A percentile compares a stretch with the other conserved stretches of the same genome.
These are phyloP conservation scores for Botryotinia globosa DNA, from an alignment of 2,329 filamentous ascomycete species.

Conservation along the genomic window DNA sequence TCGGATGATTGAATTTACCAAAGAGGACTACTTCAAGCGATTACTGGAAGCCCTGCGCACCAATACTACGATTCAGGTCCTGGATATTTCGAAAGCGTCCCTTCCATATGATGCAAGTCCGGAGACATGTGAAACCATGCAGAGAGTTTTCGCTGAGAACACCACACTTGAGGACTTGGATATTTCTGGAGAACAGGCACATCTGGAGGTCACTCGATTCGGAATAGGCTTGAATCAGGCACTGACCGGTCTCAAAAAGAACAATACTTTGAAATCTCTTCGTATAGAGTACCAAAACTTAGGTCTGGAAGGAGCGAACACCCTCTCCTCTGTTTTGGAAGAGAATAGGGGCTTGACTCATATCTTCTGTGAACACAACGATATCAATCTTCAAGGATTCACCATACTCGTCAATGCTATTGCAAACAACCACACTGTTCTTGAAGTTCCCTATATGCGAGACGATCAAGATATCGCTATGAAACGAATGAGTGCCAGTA, in stretches of 20 bases:
- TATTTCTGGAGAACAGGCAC: conserved; percentile 68
- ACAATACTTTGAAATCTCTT: conserved; percentile 58
- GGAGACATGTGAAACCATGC: conserved; percentile 63
- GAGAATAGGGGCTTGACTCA: conserved; percentile 61
- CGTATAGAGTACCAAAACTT: conserved; percentile 67
- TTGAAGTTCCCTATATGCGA: conserved; percentile 62
- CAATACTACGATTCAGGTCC: conserved; percentile 60
- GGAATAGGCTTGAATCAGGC: conserved; percentile 67
- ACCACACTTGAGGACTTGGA: conserved; percentile 63
- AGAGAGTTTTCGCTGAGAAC: conserved; percentile 64
- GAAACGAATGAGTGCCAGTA: conserved; percentile 44
- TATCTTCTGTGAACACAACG: conserved; percentile 69
- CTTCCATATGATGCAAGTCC: conserved; percentile 66
- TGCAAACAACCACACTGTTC: conserved; percentile 60
- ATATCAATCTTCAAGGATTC: conserved; percentile 67
- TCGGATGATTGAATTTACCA: conserved; percentile 60
- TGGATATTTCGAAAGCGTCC: conserved; percentile 69
- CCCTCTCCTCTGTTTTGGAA: conserved; percentile 65
- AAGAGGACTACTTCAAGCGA: conserved; percentile 51
- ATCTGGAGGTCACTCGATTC: conserved; percentile 67
- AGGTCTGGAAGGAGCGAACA: conserved; percentile 66
- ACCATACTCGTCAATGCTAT: conserved; percentile 67
- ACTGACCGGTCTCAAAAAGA: conserved; percentile 61
- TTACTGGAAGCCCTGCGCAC: conserved; percentile 59
- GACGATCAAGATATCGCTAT: conserved; percentile 60